Evolutionary conservation across 257 asterid species (phyloP).

Genomic region (Fraxinus americana): DNA sequence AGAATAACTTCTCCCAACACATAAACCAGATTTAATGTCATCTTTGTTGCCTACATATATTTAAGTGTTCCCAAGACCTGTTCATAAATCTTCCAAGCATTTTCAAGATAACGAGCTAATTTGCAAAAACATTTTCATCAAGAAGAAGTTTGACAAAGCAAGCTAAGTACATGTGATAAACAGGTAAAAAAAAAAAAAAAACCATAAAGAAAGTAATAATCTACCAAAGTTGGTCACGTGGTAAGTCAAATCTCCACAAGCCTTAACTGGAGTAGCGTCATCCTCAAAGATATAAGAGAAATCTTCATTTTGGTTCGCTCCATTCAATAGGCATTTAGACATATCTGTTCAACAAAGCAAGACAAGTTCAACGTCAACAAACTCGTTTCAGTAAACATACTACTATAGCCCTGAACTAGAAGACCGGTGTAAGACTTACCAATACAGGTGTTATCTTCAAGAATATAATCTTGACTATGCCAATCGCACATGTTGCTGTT

Average conservation of each 20-base stretch:
- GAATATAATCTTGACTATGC: slow-evolving; percentile 54
- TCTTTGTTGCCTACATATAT: background rate
- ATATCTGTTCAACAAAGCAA: slow-evolving; percentile 43
- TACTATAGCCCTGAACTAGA: background rate
- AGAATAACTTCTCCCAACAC: background rate
- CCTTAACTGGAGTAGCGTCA: slow-evolving; percentile 72
- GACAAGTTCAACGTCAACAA: slow-evolving; percentile 22
- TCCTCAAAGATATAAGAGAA: slow-evolving; percentile 40
- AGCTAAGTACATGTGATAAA: background rate
- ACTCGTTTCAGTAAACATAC: slow-evolving; percentile 7
- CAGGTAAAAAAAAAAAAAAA: background rate
- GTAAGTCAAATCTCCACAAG: slow-evolving; percentile 63
- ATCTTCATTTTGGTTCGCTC: slow-evolving; percentile 44
- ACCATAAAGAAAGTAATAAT: background rate
- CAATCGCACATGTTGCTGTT: slow-evolving; percentile 74
- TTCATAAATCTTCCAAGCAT: background rate
- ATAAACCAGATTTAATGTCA: background rate
- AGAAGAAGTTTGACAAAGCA: background rate
- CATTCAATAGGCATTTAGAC: slow-evolving; percentile 46
- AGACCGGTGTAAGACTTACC: slow-evolving; percentile 42
- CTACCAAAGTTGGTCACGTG: slow-evolving; percentile 45
- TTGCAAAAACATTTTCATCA: background rate
- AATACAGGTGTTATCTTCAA: slow-evolving; percentile 47
- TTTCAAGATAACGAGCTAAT: background rate
- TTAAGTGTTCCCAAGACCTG: background rate